A percentile compares a stretch with the other conserved stretches of the same genome.
Evolutionary conservation across 768 basidiomycete genomes (phyloP).

Genomic region (Boletus patriciae): DNA sequence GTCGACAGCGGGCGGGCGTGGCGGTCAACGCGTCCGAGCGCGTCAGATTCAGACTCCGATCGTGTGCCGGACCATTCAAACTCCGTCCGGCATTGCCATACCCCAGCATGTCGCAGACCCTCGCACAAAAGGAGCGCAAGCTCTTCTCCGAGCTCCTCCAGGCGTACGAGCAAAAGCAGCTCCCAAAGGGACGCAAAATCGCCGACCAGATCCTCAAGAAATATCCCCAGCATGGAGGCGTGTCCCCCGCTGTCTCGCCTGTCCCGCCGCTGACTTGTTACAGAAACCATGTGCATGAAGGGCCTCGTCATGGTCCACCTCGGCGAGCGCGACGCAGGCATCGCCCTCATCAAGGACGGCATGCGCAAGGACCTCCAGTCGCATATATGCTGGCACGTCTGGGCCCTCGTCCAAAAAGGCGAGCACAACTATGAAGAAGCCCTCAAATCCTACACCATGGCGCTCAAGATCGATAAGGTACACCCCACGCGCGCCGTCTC

Average conservation of each 20-base stretch:
- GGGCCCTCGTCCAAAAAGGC: constrained; percentile 90
- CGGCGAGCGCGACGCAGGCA: constrained; percentile 77
- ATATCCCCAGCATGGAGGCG: constrained; percentile 94
- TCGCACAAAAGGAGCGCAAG: constrained; percentile 80
- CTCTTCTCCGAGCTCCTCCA: constrained; percentile 86
- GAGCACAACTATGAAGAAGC: constrained; percentile 96
- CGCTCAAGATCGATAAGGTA: constrained; percentile 87
- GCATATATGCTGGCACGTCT: constrained; percentile 98
- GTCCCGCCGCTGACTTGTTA: constrained; percentile 1
- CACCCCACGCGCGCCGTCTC: constrained; percentile 20
- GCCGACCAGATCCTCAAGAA: constrained; percentile 95
- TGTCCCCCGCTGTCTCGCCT: constrained; percentile 18
- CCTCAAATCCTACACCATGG: constrained; percentile 87
- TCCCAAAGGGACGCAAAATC: constrained; percentile 86
- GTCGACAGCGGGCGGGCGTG: constrained; percentile 1
- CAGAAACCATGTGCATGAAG: constrained; percentile 97
- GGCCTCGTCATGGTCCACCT: constrained; percentile 82
- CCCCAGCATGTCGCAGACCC: constrained; percentile 32
- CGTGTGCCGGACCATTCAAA: too few relatives aligned
- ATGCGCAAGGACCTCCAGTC: constrained; percentile 78
- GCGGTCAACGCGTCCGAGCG: constrained; percentile 20
- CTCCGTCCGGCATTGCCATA: too few relatives aligned
- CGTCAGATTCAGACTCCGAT: too few relatives aligned
- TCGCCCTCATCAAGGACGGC: constrained; percentile 83
- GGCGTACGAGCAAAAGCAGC: constrained; percentile 85